Conservation (phyloP, 345 rosid genomes). For the Linum tenue region DNA sequence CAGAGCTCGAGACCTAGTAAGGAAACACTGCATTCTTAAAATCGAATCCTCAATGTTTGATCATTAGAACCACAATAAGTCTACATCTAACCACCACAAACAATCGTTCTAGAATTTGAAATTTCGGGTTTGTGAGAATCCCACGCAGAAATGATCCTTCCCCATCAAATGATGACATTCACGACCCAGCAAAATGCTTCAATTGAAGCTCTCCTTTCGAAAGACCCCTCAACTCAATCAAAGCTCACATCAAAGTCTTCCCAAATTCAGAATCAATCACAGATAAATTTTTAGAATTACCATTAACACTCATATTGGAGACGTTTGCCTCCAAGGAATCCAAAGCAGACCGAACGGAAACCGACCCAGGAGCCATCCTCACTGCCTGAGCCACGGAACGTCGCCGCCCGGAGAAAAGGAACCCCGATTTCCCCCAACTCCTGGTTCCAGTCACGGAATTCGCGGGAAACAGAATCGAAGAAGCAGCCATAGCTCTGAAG, state of each 20-base stretch:
- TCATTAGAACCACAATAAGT: not conserved
- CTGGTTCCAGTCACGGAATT: conserved; percentile 36
- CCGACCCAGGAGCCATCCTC: conserved; percentile 29
- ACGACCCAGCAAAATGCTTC: too few species aligned
- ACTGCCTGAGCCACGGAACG: conserved; percentile 22
- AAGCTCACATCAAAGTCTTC: not conserved
- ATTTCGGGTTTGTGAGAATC: not conserved
- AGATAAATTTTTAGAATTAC: conserved; percentile 25
- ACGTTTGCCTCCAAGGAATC: conserved; percentile 50
- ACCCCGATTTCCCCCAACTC: not conserved
- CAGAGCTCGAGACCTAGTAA: not conserved
- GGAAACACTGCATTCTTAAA: not conserved
- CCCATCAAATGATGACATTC: not conserved
- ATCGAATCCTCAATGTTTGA: not conserved
- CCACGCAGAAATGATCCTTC: not conserved
- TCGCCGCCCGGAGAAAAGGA: conserved; percentile 17
- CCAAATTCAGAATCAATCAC: not conserved
- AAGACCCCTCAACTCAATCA: too few species aligned
- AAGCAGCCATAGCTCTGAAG: conserved; percentile 50
- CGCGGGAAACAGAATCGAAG: conserved; percentile 51
- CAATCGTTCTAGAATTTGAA: not conserved
- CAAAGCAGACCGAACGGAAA: conserved; percentile 48
- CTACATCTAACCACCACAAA: not conserved
- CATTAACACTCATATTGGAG: conserved; percentile 92
- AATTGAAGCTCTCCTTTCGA: too few species aligned